Conservation (phyloP, 2,329 filamentous ascomycete species). For the Ophiostoma fasciatum region DNA sequence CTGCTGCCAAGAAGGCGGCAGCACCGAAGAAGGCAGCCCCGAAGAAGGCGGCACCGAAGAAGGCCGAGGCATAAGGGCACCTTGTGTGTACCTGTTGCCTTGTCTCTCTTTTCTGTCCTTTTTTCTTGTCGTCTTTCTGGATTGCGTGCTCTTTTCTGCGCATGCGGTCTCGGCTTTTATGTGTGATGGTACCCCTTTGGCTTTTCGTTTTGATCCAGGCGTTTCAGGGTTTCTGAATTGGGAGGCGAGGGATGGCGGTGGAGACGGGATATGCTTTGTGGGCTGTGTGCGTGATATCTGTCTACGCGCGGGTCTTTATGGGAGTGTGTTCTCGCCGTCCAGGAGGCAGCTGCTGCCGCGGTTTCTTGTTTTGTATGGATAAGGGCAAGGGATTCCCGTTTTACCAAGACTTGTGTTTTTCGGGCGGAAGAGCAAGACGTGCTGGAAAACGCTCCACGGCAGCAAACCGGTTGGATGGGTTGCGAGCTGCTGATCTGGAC, state of each 20-base stretch:
- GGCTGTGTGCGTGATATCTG: slow-evolving; percentile 7
- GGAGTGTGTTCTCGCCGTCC: neutral
- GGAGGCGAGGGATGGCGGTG: slow-evolving; percentile 11
- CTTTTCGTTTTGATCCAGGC: slow-evolving; percentile 4
- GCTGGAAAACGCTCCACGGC: neutral
- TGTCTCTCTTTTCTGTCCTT: slow-evolving; percentile 8
- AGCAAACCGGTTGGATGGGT: no score
- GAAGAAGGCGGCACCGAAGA: slow-evolving; percentile 32
- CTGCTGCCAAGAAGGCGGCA: slow-evolving; percentile 32
- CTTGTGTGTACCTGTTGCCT: neutral
- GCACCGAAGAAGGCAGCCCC: slow-evolving; percentile 29
- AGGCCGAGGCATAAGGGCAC: slow-evolving; percentile 17
- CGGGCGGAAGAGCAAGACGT: no score
- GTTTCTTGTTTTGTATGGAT: neutral
- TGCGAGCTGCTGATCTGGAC: no score
- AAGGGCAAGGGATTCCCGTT: neutral
- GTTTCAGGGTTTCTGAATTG: slow-evolving; percentile 8
- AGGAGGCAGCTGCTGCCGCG: neutral
- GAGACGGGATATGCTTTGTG: slow-evolving; percentile 8
- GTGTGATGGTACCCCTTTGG: slow-evolving; percentile 10
- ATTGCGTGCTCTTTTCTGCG: neutral
- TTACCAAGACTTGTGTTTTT: neutral
- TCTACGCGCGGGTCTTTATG: slow-evolving; percentile 5
- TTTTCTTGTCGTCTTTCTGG: no score
- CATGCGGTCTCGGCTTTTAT: slow-evolving; percentile 9